Evolutionary conservation across 2,329 filamentous ascomycete genomes (phyloP).

Genomic region (Helotiales sp.): DNA sequence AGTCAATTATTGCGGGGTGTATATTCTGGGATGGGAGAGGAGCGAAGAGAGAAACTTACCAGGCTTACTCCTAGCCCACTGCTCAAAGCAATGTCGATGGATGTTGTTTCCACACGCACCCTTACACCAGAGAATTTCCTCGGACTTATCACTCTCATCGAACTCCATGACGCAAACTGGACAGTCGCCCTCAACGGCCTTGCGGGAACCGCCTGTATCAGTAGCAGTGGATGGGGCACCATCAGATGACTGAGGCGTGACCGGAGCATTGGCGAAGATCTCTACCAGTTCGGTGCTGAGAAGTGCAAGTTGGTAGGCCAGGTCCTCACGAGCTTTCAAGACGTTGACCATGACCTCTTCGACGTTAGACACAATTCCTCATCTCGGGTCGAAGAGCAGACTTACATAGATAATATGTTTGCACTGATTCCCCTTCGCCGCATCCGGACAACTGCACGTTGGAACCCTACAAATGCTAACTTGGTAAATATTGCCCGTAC

Average conservation of each 20-base stretch:
- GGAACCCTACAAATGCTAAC: conserved; percentile 58
- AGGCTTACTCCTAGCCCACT: conserved; percentile 56
- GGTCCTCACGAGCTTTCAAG: conserved; percentile 58
- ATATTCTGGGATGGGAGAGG: too few species aligned
- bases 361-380: not conserved
- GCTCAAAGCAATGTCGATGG: conserved; percentile 58
- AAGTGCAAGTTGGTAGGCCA: conserved; percentile 65
- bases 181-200: conserved; percentile 65
- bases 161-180: conserved; percentile 66
- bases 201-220: conserved; percentile 55
- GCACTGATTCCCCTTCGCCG: conserved; percentile 60
- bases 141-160: conserved; percentile 43
- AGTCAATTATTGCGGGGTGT: not conserved
- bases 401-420: conserved; percentile 65
- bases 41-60: conserved; percentile 25
- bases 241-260: conserved; percentile 50
- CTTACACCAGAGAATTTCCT: conserved; percentile 62
- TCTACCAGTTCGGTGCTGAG: conserved; percentile 60
- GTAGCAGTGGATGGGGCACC: conserved; percentile 42
- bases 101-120: conserved; percentile 65
- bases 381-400: not conserved
- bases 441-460: conserved; percentile 60
- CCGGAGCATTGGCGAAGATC: conserved; percentile 58
- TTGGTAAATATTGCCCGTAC: conserved; percentile 67
- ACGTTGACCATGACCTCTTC: conserved; percentile 58